Evolutionary conservation across 2,329 filamentous ascomycete species (phyloP), one percentile per base, ranked within the genome.

Genomic region (Emergomyces pasteurianus): DNA sequence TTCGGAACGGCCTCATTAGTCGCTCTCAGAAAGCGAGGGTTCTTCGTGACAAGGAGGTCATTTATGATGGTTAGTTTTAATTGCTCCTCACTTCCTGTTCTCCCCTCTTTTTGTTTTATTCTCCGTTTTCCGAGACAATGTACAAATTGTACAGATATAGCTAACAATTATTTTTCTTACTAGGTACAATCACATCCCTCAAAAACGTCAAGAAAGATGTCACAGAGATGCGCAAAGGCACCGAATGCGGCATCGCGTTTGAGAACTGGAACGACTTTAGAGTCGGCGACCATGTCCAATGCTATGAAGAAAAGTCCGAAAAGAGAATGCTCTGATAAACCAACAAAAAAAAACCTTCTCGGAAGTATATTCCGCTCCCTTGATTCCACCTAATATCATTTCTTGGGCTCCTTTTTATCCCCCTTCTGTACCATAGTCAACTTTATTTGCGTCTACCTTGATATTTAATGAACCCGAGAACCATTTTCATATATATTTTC

Each of bases 191-290:
- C 50, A 81, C 84, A 21, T 89, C 89, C 1, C 83, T 99, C 62
- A 96, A 94, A 77, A 89, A 95, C 69, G 85, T 88, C 73, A 96
- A 97, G 81, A 95, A 95, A 73, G 90, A 96, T 65, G 89, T 94
- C 36, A 79, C 80, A 53, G 90, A 96, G 70, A 94, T 95, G 85
- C 86, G 85, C 68, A 97, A 95, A 76, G 92, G 91, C 62, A 84
- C 82, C n/a, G 94, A 99, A 75, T 99, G 94, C 69, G 94, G 94
- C 66, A 86, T 99, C 66, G 86, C 84, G 58, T 92, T 99, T 69
- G 85, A 87, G 2, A 82, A 80, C 38, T 99, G 90, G 85, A 80
- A 87, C 55, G 88, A 85, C 26, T 88, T 97, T 71, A 73, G 86
- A 69, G 79, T 85, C 16, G 94, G 92, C 34, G 94, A 99, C 75